These are phyloP conservation scores for Cercophora scortea DNA, from an alignment of 495 filamentous ascomycete species.

Conservation along the genomic window DNA sequence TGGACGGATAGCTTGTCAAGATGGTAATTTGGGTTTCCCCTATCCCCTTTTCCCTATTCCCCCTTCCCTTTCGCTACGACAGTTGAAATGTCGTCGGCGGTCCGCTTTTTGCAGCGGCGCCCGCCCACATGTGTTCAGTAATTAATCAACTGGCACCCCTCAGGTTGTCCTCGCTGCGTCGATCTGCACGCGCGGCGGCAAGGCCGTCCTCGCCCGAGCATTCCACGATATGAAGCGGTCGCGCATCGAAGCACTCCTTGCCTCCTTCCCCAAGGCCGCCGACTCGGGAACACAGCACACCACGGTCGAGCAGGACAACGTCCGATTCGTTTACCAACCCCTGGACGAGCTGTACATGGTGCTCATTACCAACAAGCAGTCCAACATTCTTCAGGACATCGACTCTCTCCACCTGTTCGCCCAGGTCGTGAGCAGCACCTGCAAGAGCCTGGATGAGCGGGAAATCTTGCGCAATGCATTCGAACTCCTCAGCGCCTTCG, in stretches of 20 bases:
- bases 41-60: not conserved
- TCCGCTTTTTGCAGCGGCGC: too few species aligned
- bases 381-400: conserved; percentile 98
- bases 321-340: conserved; percentile 98
- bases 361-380: conserved; percentile 97
- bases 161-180: conserved; percentile 95
- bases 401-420: conserved; percentile 95
- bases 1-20: not conserved
- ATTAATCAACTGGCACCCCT: not conserved
- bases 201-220: conserved; percentile 91
- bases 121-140: not conserved
- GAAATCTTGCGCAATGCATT: conserved; percentile 93
- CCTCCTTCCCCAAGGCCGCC: conserved; percentile 93
- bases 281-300: conserved; percentile 94
- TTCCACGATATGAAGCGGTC: conserved; percentile 95
- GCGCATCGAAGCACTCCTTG: conserved; percentile 89
- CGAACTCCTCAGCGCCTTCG: conserved; percentile 90
- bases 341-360: conserved; percentile 99
- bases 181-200: conserved; percentile 96
- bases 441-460: conserved; percentile 90
- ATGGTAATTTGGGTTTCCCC: not conserved
- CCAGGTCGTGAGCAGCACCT: conserved; percentile 92
- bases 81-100: too few species aligned
- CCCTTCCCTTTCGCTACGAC: too few species aligned
- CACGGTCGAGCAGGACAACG: conserved; percentile 97